Evolutionary conservation across 2,329 filamentous ascomycete species (phyloP), one percentile per base, ranked within the genome.

Genomic region (Phaeosphaeriaceae sp.): DNA sequence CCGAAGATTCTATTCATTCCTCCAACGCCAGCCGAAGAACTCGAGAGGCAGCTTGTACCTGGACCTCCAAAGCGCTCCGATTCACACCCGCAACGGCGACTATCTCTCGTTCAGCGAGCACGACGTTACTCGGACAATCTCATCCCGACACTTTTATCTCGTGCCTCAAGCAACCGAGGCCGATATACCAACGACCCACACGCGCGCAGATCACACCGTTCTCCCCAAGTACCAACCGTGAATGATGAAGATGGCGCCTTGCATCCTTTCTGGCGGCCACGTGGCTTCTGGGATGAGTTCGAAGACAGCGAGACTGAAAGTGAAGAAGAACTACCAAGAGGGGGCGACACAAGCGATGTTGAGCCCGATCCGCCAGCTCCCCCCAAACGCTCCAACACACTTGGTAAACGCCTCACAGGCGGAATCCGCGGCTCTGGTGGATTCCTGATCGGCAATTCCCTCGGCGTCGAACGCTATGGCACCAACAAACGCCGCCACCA

Each of bases 221-320:
- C 58, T 20, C 60, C 58, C 9, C 60, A 41, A 12, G 56, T 70
- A 0, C 70, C 68, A 1, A 67, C 55, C 5, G 67, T 72, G 11
- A 66, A 60, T 16, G 66, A 71, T 15, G 61, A 68, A 38, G 77
- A 83, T 45, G 75, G 75, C 35, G 77, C 76, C 33, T 67, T 85
- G 5, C 80, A 85, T 56, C 83, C 84, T 1, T 84, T 86, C 63
- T 87, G 85, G 85, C 78, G 81, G 17, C 84, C 84, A 1, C 79
- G 80, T 30, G 79, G 79, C n/a, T 86, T 86, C 68, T 87, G 83
- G 83, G 82, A 85, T 32, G 81, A 81, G 32, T 83, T 74, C 42
- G 67, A 69, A n/a, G 72, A 74, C 46, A 73, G 64, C 18, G 72
- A 76, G 7, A 68, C 67, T 4, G 68, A 73, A 15, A 70, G 67